Base-by-base conservation (phyloP, 495 filamentous ascomycete genomes). In the Penicillium desertorum region DNA sequence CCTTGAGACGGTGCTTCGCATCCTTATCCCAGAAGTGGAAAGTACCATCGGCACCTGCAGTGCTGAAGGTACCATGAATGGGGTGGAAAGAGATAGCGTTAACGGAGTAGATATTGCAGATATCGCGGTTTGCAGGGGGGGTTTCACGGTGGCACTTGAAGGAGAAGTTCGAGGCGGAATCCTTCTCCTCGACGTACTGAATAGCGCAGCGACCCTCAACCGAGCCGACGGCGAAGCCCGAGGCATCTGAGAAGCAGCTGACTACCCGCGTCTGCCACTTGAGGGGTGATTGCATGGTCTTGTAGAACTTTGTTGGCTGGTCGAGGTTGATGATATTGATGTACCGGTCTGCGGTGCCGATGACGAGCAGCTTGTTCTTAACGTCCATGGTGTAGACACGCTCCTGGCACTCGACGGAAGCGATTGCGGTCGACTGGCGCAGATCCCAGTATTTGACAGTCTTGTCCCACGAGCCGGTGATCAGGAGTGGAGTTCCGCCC, bases 391-490 rank as follows among this genome's bases (percentile, higher is more conserved):
- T 83, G 77, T 96, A 97, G 45, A 96, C 81, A 48, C 92, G 85
- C 62, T 97, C 91, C 57, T 87, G 86, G 59, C 86, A 86, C 20
- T 82, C 73, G 4, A 96, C 61, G 8, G 76, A 76, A 6, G 81
- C 88, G 47, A 88, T 83, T 11, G 90, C 83, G 12, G 71, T 78
- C 36, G 76, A 71, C 58, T 82, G 78, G 17, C 91, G 86, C 47
- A 96, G 71, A 69, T 98, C 93, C 93, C 93, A 98, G 76, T 93
- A 96, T 70, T 94, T 96, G 71, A 98, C 76, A 2, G 86, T 94
- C 78, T 94, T 95, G 76, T 98, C 93, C 93, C 93, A 98, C 3
- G 88, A 92, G 36, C 93, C 93, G 2, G 93, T 94, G 23, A 92
- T 86, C 30, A 96, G 79, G 68, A 94, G 61, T 77, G 87, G 54